These are phyloP conservation scores for Hymenoscyphus scutula DNA, from an alignment of 2,329 filamentous ascomycete species.

Conservation along the genomic window DNA sequence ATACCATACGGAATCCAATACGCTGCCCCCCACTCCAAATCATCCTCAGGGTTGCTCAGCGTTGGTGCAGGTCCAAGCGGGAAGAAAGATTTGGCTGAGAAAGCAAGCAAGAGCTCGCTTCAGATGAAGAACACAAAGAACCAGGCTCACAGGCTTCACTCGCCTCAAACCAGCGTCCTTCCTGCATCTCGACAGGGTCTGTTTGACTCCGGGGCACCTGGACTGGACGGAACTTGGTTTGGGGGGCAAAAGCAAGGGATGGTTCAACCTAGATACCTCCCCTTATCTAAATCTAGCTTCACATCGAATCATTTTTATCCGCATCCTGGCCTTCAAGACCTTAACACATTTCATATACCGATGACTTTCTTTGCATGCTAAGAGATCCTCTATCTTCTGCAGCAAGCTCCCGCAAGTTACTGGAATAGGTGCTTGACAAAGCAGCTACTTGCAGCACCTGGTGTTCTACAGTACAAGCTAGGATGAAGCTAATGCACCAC, in stretches of 20 bases:
- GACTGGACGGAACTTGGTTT: too few species aligned
- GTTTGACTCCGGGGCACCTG: too few species aligned
- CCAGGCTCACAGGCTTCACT: neutral
- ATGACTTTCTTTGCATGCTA: too few species aligned
- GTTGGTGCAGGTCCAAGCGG: neutral
- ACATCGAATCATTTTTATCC: neutral
- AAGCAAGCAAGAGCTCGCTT: too few species aligned
- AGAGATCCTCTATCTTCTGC: too few species aligned
- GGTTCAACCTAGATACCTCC: too few species aligned
- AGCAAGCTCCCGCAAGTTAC: too few species aligned
- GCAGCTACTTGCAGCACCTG: neutral
- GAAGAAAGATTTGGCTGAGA: neutral
- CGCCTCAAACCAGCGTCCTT: too few species aligned
- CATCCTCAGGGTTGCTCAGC: neutral
- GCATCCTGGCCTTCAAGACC: neutral
- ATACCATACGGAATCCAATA: too few species aligned
- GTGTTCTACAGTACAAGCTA: neutral
- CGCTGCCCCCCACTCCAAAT: neutral
- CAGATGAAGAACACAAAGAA: neutral
- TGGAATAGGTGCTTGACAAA: too few species aligned
- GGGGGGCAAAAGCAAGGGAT: too few species aligned
- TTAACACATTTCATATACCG: slow-evolving; percentile 1
- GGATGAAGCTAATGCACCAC: neutral
- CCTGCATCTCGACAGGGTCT: too few species aligned
- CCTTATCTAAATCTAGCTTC: neutral